These are phyloP conservation scores for Medicago lupulina DNA, from an alignment of 306 rosid genomes.

Conservation along the genomic window DNA sequence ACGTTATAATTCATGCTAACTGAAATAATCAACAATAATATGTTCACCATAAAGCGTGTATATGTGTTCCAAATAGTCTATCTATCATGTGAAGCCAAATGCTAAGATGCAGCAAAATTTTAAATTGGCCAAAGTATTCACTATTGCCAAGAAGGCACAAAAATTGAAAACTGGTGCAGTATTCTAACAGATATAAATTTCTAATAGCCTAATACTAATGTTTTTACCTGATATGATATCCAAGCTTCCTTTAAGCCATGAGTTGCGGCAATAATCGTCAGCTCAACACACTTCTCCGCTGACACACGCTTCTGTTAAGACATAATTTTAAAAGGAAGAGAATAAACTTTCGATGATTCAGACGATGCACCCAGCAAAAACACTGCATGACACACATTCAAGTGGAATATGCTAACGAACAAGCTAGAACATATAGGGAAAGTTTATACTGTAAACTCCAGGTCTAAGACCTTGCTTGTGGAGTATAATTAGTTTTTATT, in stretches of 20 bases:
- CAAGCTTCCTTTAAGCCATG: constrained; percentile 94
- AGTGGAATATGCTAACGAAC: constrained; percentile 25
- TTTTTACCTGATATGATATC: constrained; percentile 88
- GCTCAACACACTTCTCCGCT: constrained; percentile 87
- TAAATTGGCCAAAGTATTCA: no score
- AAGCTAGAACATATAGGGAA: constrained; percentile 22
- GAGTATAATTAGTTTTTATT: background rate
- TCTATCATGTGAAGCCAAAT: constrained; percentile 24
- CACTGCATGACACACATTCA: background rate
- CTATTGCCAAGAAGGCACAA: constrained; percentile 28
- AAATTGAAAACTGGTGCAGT: constrained; percentile 7
- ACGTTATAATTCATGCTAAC: constrained; percentile 10
- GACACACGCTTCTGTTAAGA: constrained; percentile 75
- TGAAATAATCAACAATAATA: no score
- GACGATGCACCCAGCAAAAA: constrained; percentile 18
- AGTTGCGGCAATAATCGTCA: constrained; percentile 86
- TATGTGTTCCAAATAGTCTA: constrained; percentile 7
- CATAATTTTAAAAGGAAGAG: constrained; percentile 31
- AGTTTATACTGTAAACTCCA: background rate
- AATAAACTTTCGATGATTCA: constrained; percentile 23
- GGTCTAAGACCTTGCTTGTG: constrained; percentile 16
- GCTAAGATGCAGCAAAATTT: background rate
- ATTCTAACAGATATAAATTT: constrained; percentile 20
- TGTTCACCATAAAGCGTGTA: constrained; percentile 16
- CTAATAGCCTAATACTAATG: constrained; percentile 37